Evolutionary conservation across 768 basidiomycete genomes (phyloP), one percentile per base, ranked within the genome.

Genomic region (Hypsizygus marmoreus): DNA sequence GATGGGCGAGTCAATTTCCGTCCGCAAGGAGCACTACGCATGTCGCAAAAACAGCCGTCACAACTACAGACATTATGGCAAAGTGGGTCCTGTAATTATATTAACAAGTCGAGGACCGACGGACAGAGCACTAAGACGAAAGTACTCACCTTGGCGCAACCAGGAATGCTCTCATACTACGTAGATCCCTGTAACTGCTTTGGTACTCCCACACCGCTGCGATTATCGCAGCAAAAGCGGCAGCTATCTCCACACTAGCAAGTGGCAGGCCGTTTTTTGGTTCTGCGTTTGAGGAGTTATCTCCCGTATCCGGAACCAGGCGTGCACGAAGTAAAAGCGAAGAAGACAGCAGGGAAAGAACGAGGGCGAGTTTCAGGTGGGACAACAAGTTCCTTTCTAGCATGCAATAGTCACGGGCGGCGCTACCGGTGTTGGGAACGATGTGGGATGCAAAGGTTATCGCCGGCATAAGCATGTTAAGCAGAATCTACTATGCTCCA

Each of bases 401-500:
- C 86, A 89, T 87, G 63, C 79, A 84, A 50, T 80, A 87, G 60
- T 90, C 88, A 57, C 86, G 73, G n/a, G 84, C 84, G 5, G 71
- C 70, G 53, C 86, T 84, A 33, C 81, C 81, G 19, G 63, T 63
- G 52, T 81, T 79, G 41, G 72, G 66, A 9, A 79, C 53, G 47
- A 70, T 58, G 50, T 49, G 56, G 22, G 62, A 56, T 52, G 47
- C 50, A 45, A 45, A 16, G 26, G 11, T 40, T 34, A 50, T 41
- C 16, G 17, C 24, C 20, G 23, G 35, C 12, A 17, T 17, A 28
- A 29, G 12, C 33, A 37, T 47, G n/a, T n/a, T n/a, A n/a, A n/a
- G n/a, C n/a, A n/a, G n/a, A 25, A 26, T 25, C 26, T 14, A 16
- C 39, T 6, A 30, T 4, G 3, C 17, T 29, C 16, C n/a, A 24